Evolutionary conservation across 192 early-diverging fungal species (phyloP).

Genomic region (Mortierella antarctica): DNA sequence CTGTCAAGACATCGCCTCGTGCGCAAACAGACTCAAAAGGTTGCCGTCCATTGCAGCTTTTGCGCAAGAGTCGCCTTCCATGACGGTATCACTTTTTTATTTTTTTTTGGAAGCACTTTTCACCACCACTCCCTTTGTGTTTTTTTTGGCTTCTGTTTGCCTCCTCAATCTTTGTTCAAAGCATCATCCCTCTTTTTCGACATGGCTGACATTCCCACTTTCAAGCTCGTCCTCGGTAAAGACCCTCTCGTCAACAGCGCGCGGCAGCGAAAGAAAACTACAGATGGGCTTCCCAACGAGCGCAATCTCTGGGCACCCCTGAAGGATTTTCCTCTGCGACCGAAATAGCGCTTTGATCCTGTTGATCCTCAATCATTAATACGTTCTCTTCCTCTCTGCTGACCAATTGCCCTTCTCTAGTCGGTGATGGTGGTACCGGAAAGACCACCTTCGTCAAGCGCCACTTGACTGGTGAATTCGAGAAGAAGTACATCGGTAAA

Average conservation of each 20-base stretch:
- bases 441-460: constrained; percentile 99
- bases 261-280: too few relatives aligned
- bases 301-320: too few relatives aligned
- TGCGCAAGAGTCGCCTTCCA: too few relatives aligned
- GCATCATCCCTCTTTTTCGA: constrained; percentile 2
- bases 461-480: constrained; percentile 99
- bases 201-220: constrained; percentile 70
- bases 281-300: too few relatives aligned
- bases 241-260: background rate
- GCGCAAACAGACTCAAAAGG: too few relatives aligned
- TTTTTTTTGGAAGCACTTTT: constrained; percentile 3
- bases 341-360: background rate
- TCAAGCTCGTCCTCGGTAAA: constrained; percentile 92
- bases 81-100: background rate
- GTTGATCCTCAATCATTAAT: background rate
- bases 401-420: constrained; percentile 44
- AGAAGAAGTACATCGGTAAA: constrained; percentile 99
- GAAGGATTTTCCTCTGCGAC: too few relatives aligned
- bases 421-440: constrained; percentile 98
- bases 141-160: constrained; percentile 12
- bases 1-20: too few relatives aligned
- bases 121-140: background rate
- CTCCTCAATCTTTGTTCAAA: background rate
- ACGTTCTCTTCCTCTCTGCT: background rate
- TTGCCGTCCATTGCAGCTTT: too few relatives aligned